Evolutionary conservation across 1,139 yeast genomes (phyloP).

Genomic region (Lodderomyces margitis): DNA sequence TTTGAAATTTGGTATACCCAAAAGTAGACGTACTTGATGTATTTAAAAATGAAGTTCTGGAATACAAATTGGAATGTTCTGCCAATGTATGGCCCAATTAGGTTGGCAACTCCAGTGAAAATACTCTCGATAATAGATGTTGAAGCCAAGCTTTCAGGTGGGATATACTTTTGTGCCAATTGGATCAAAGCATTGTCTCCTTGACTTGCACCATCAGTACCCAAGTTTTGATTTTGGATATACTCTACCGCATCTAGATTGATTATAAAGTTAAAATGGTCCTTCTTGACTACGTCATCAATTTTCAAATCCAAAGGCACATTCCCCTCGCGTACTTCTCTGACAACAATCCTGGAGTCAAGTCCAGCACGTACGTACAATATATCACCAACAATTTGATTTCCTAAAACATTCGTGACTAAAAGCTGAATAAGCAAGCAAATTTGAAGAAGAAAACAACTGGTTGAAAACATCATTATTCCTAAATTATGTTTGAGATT

Average conservation of each 20-base stretch:
- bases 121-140: background rate
- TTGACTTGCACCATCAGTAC: background rate
- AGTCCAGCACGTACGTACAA: conserved; percentile 2
- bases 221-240: background rate
- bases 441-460: background rate
- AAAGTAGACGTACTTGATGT: conserved; percentile 2
- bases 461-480: background rate
- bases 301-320: conserved; percentile 1
- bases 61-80: background rate
- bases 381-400: conserved; percentile 4
- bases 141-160: background rate
- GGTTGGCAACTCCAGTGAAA: background rate
- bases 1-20: conserved; percentile 3
- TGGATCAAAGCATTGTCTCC: conserved; percentile 3
- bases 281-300: background rate
- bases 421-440: background rate
- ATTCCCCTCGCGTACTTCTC: conserved; percentile 5
- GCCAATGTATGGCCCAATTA: background rate
- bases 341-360: conserved; percentile 2
- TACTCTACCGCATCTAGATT: conserved; percentile 6
- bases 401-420: background rate
- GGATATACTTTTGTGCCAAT: conserved; percentile 5
- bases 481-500: too few relatives aligned
- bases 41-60: conserved; percentile 3
- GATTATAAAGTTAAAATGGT: conserved; percentile 1